Evolutionary conservation across 768 basidiomycete genomes (phyloP).

Genomic region (Roridomyces roridus): DNA sequence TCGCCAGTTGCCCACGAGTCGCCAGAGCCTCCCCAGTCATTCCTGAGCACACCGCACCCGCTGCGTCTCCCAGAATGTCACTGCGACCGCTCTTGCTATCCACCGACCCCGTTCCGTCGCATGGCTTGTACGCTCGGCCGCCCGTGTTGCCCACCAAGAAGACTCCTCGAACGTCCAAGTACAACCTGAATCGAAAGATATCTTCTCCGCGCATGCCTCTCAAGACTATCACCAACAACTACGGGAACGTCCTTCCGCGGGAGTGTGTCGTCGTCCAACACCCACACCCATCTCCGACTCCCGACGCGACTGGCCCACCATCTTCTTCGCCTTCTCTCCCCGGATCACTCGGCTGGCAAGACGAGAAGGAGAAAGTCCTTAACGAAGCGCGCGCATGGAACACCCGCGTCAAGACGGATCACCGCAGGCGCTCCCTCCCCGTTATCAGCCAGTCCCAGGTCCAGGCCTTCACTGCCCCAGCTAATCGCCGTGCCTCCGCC

Average conservation of each 20-base stretch:
- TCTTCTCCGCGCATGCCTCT: not conserved
- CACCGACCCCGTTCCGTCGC: too few species aligned
- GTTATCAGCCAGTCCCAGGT: not conserved
- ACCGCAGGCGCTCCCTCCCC: not conserved
- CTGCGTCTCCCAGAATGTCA: too few species aligned
- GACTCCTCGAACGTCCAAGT: too few species aligned
- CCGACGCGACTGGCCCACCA: not conserved
- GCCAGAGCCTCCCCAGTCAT: too few species aligned
- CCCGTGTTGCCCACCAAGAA: too few species aligned
- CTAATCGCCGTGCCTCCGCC: not conserved
- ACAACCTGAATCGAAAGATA: too few species aligned
- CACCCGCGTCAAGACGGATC: not conserved
- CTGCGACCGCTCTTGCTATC: too few species aligned
- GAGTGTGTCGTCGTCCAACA: too few species aligned
- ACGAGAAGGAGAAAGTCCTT: slow-evolving; percentile 1
- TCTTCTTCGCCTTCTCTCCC: not conserved
- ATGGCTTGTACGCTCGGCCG: too few species aligned
- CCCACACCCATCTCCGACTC: not conserved
- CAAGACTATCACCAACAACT: not conserved
- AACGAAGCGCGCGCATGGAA: not conserved
- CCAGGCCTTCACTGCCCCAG: not conserved
- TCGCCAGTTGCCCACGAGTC: too few species aligned
- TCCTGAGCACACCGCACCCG: too few species aligned
- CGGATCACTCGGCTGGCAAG: not conserved
- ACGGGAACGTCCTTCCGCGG: not conserved